Percentiles rank a stretch among this genome's conserved stretches.
Conservation (phyloP, 2,329 filamentous ascomycete genomes). For the Fusarium foetens region DNA sequence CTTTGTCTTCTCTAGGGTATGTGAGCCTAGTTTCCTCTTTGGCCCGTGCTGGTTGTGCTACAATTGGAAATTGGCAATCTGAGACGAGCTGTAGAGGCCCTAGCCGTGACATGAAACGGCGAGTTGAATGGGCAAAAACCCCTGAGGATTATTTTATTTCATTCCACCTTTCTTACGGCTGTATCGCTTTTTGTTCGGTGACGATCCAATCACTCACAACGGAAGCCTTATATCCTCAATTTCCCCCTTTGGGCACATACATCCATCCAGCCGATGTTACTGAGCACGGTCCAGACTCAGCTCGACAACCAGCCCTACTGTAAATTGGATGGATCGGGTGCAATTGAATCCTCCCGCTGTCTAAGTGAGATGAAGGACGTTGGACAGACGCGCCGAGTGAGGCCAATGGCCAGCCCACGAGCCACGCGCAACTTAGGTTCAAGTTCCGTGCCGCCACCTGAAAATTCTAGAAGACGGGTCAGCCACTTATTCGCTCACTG, state of each 20-base stretch:
- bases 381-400: constrained; percentile 4
- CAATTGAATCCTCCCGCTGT: constrained; percentile 2
- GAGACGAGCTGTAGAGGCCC: constrained; percentile 38
- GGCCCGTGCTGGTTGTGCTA: constrained; percentile 20
- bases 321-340: neutral
- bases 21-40: constrained; percentile 2
- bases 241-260: constrained; percentile 13
- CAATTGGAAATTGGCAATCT: constrained; percentile 43
- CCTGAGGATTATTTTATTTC: constrained; percentile 20
- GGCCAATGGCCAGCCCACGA: neutral
- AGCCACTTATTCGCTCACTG: constrained; percentile 6
- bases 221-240: neutral
- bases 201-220: constrained; percentile 5
- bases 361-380: constrained; percentile 33
- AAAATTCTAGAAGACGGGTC: constrained; percentile 34
- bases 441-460: constrained; percentile 14
- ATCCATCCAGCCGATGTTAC: neutral
- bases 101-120: constrained; percentile 38
- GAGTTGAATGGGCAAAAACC: constrained; percentile 22
- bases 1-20: constrained; percentile 15
- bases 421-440: constrained; percentile 8
- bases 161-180: neutral
- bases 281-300: constrained; percentile 4
- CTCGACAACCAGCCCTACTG: constrained; percentile 28
- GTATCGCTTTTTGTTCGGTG: neutral